Conservation (phyloP, 306 rosid genomes). For the Cucurbita moschata region DNA sequence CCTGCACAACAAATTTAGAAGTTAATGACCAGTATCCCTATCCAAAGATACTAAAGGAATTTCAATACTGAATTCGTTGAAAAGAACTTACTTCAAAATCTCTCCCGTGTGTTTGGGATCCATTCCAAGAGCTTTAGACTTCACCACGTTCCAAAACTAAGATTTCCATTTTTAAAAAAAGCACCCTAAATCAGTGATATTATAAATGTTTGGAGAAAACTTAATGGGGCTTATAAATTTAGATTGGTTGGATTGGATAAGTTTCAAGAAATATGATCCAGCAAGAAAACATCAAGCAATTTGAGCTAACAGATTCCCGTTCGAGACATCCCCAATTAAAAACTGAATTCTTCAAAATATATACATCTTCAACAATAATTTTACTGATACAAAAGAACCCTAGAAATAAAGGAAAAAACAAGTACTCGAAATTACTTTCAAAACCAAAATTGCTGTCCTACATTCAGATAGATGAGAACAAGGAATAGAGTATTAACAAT, state of each 20-base stretch:
- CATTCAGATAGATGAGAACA: not conserved
- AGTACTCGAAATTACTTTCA: not conserved
- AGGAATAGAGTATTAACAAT: not conserved
- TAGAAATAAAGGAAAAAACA: not conserved
- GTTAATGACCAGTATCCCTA: not conserved
- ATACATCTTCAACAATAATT: not conserved
- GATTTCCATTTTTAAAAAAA: not conserved
- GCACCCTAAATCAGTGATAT: not conserved
- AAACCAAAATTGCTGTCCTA: not conserved
- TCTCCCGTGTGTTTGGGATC: slow-evolving; percentile 31
- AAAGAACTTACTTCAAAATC: slow-evolving; percentile 24
- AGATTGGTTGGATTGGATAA: not conserved
- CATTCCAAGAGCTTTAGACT: slow-evolving; percentile 10
- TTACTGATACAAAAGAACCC: not conserved
- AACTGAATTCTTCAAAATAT: not conserved
- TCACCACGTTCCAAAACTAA: not conserved
- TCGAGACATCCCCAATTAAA: not conserved
- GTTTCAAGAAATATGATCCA: not conserved
- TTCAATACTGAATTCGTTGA: not conserved
- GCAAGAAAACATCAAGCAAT: not conserved
- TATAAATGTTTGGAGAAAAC: not conserved
- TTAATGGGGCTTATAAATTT: not conserved
- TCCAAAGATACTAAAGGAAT: not conserved
- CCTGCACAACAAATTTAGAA: slow-evolving; percentile 10
- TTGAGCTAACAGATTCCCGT: too few species aligned